Evolutionary conservation across 169 alveolate genomes (phyloP).

Genomic region (Plasmodium inui): DNA sequence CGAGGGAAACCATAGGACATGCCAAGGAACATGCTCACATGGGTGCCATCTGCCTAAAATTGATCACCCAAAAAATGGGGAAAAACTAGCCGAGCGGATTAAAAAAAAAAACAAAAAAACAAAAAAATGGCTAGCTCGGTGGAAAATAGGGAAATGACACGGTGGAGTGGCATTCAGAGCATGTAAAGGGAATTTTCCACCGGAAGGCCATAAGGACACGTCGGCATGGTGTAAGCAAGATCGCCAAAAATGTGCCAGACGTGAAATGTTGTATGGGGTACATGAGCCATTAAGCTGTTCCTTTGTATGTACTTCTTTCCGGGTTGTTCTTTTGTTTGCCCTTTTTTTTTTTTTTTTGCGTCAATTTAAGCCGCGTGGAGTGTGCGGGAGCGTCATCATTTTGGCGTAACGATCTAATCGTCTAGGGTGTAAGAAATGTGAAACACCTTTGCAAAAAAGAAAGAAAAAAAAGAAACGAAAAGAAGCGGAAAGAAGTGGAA

Average conservation of each 20-base stretch:
- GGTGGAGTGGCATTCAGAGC: not conserved
- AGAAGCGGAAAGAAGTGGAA: no score
- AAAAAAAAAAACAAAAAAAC: not conserved
- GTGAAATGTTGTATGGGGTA: not conserved
- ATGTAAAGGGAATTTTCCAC: not conserved
- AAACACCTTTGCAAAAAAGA: not conserved
- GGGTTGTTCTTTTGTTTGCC: not conserved
- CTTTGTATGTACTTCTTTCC: not conserved
- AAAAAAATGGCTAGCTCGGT: not conserved
- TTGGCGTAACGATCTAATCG: not conserved
- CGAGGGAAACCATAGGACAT: not conserved
- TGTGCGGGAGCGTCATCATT: not conserved
- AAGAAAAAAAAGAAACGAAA: not conserved
- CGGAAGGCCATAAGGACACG: not conserved
- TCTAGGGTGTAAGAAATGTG: not conserved
- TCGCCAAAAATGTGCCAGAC: not conserved
- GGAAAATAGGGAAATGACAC: not conserved
- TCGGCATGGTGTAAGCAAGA: not conserved
- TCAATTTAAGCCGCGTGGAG: not conserved
- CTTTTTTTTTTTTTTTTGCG: not conserved
- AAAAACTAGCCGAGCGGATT: not conserved
- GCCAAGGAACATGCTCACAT: not conserved
- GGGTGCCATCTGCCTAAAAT: not conserved
- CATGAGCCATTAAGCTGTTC: not conserved
- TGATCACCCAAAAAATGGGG: not conserved